Evolutionary conservation across 1,139 yeast genomes (phyloP).

Genomic region (Sugiyamaella pinicola): DNA sequence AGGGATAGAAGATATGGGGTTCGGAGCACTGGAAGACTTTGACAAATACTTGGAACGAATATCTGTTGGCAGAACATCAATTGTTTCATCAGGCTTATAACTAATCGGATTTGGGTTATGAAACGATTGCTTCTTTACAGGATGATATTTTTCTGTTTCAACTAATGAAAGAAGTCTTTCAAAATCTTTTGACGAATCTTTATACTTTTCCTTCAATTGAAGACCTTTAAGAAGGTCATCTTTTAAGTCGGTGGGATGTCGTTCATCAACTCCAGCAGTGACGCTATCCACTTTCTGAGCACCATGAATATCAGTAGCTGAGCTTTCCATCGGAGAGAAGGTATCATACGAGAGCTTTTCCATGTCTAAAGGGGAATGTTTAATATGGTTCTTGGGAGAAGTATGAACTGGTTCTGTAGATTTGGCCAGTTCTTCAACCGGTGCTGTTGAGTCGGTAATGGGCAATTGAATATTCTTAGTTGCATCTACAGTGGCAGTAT

Average conservation of each 20-base stretch:
- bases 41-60: slow-evolving; percentile 22
- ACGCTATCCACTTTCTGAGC: slow-evolving; percentile 14
- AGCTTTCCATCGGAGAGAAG: slow-evolving; percentile 7
- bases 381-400: not conserved
- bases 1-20: not conserved
- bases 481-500: slow-evolving; percentile 7
- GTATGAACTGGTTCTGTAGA: not conserved
- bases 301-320: not conserved
- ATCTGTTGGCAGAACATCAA: slow-evolving; percentile 29
- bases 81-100: slow-evolving; percentile 22
- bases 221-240: slow-evolving; percentile 19
- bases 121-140: not conserved
- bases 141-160: slow-evolving; percentile 16
- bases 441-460: not conserved
- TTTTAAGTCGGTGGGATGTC: slow-evolving; percentile 15
- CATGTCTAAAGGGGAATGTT: not conserved
- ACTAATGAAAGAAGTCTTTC: slow-evolving; percentile 27
- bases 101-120: slow-evolving; percentile 5
- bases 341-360: slow-evolving; percentile 11
- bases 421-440: not conserved
- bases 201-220: slow-evolving; percentile 22
- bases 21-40: not conserved
- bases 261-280: slow-evolving; percentile 5
- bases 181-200: slow-evolving; percentile 26
- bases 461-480: not conserved